phyloP scores from a whole-genome alignment of 768 basidiomycete genomes.

The Tricholoma flavovirens region DNA sequence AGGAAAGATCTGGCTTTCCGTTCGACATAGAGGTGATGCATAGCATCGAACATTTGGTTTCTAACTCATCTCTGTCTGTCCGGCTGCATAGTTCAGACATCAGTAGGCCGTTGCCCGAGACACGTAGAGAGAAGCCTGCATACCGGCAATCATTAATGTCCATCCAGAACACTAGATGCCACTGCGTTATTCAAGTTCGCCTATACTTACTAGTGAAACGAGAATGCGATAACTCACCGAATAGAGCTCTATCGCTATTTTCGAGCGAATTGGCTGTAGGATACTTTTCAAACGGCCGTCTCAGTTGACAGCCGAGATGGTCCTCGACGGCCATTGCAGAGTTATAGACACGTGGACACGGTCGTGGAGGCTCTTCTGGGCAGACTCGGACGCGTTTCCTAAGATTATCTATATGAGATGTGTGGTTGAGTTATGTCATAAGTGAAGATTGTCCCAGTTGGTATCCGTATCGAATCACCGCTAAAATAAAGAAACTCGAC shows the following conservation, averaged over 20 bases:
- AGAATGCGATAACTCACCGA: too few relatives aligned
- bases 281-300: neutral
- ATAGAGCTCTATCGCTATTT: constrained; percentile 1
- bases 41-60: constrained; percentile 6
- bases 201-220: too few relatives aligned
- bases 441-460: constrained; percentile 3
- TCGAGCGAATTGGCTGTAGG: neutral
- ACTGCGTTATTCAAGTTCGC: neutral
- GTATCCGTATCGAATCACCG: constrained; percentile 6
- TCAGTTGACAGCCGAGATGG: constrained; percentile 1
- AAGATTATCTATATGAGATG: constrained; percentile 4
- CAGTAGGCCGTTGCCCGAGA: too few relatives aligned
- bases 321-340: too few relatives aligned
- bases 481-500: neutral
- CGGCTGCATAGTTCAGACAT: neutral
- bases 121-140: neutral
- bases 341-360: too few relatives aligned
- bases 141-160: constrained; percentile 12
- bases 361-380: too few relatives aligned
- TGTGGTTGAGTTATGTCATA: neutral
- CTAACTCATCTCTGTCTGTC: constrained; percentile 9
- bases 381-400: neutral
- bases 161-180: constrained; percentile 3
- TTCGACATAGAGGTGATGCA: constrained; percentile 11
- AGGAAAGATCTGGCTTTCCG: constrained; percentile 8